Percentiles rank a stretch among this genome's conserved stretches.
Evolutionary conservation across 2,329 filamentous ascomycete species (phyloP).

Genomic region (Pseudogymnoascus sp.): DNA sequence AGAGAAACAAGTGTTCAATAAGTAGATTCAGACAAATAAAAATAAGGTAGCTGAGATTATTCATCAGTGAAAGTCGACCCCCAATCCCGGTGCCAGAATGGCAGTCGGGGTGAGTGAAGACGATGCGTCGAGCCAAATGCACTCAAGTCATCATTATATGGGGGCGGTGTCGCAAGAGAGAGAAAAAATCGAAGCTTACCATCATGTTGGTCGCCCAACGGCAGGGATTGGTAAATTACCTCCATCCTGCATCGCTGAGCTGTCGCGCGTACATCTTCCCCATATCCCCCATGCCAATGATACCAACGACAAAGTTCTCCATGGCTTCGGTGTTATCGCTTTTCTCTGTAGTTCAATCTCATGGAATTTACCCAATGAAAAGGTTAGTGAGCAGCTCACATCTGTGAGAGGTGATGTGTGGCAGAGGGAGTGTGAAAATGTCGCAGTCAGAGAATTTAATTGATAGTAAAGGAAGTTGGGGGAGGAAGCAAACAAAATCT

Average conservation of each 20-base stretch:
- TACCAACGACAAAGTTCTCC: constrained; percentile 65
- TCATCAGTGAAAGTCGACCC: constrained; percentile 86
- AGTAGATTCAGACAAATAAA: constrained; percentile 68
- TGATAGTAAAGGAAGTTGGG: constrained; percentile 2
- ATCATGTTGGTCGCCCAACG: constrained; percentile 22
- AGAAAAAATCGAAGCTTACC: constrained; percentile 24
- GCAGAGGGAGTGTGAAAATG: background rate
- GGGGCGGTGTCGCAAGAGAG: constrained; percentile 1
- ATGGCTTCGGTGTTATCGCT: constrained; percentile 13
- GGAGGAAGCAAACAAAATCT: constrained; percentile 1
- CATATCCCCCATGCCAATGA: constrained; percentile 99
- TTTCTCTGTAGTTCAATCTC: constrained; percentile 3
- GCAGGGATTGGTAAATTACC: constrained; percentile 50
- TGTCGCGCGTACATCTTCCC: constrained; percentile 94
- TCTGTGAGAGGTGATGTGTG: background rate
- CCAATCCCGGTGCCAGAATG: constrained; percentile 64
- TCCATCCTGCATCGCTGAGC: constrained; percentile 90
- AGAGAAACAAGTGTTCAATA: constrained; percentile 15
- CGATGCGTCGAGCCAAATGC: constrained; percentile 99
- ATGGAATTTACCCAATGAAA: constrained; percentile 3
- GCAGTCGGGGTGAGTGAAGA: constrained; percentile 51
- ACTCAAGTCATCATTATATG: constrained; percentile 95
- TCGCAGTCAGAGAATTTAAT: constrained; percentile 1
- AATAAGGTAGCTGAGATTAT: constrained; percentile 98
- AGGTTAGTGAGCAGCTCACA: constrained; percentile 4